Evolutionary conservation across 2,329 filamentous ascomycete species (phyloP), one percentile per base, ranked within the genome.

Genomic region (Fusarium liriodendri): DNA sequence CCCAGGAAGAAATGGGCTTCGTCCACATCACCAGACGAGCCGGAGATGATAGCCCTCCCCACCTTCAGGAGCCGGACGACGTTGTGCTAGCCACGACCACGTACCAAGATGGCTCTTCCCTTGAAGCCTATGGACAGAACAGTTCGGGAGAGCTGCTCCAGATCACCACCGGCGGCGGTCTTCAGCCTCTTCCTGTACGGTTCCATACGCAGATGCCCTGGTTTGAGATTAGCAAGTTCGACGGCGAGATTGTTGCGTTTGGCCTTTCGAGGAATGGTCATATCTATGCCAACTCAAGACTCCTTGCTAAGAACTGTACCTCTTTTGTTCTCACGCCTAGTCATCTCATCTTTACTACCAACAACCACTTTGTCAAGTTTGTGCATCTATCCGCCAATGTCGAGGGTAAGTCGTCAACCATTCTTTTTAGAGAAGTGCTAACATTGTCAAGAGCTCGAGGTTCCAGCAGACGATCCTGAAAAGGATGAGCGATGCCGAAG

Each of bases 291-390:
- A 94, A 95, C 79, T 90, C 92, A 4, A 90, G 88, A 18, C 85
- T 93, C 6, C 85, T 98, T 52, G 90, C 92, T 16, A 95, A 94
- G 81, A 97, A 97, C 77, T 98, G 95, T 82, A 98, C 96, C 0
- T 99, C 97, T 0, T 98, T 98, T 77, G 81, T 95, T 7, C 84
- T 95, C 29, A 98, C 96, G 0, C 87, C 91, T 0, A 90, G 91
- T 22, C 96, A 98, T 84, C 86, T 99, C 16, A 91, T 98, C 67
- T 95, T 96, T 79, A 99, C 97, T 1, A 99, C 97, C 1, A 95
- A 92, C 69, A 95, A 95, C 73, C 95, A 98, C 81, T 87, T 98
- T 5, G 87, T 99, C 72, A 99, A 99, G 82, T 98, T 98, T 82
- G 92, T 98, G 16, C 96, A 99, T 81, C 84, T 98, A 58, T 71